Evolutionary conservation across 2,329 filamentous ascomycete genomes (phyloP).

Genomic region (Didymella arachidicola): DNA sequence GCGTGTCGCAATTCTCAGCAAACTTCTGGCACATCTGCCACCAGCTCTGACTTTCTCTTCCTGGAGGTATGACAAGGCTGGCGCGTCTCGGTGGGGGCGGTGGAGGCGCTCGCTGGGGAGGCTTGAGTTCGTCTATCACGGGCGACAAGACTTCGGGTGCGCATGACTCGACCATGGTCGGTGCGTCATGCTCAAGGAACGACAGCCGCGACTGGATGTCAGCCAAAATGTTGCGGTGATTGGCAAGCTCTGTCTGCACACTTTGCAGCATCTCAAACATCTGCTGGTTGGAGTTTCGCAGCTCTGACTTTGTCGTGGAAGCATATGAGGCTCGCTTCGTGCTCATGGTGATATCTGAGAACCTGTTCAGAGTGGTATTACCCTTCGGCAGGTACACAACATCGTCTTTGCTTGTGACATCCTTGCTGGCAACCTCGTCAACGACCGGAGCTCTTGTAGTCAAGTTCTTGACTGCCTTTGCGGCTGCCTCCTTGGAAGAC

Average conservation of each 20-base stretch:
- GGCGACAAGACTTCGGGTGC: slow-evolving; percentile 18
- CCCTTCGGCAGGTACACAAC: slow-evolving; percentile 9
- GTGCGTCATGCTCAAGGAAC: slow-evolving; percentile 36
- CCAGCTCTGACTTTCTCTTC: slow-evolving; percentile 24
- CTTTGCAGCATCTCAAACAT: slow-evolving; percentile 41
- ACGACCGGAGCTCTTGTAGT: not conserved
- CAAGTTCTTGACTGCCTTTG: slow-evolving; percentile 1
- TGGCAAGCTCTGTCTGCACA: slow-evolving; percentile 38
- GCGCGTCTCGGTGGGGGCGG: slow-evolving; percentile 11
- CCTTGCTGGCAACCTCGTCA: slow-evolving; percentile 1
- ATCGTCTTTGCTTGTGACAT: slow-evolving; percentile 1
- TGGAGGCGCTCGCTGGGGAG: slow-evolving; percentile 17
- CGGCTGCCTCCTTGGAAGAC: not conserved
- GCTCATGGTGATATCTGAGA: slow-evolving; percentile 14
- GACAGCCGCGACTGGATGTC: slow-evolving; percentile 41
- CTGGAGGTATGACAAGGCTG: slow-evolving; percentile 8
- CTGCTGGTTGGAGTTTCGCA: slow-evolving; percentile 37
- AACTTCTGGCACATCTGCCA: slow-evolving; percentile 43
- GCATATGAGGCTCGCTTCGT: slow-evolving; percentile 34
- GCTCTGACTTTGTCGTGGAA: slow-evolving; percentile 38
- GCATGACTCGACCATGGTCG: slow-evolving; percentile 19
- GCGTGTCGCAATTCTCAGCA: slow-evolving; percentile 35
- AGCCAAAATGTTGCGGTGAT: slow-evolving; percentile 37
- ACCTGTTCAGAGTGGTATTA: slow-evolving; percentile 17
- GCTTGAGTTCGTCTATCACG: slow-evolving; percentile 20